Base-by-base conservation (phyloP, 1,139 yeast species). In the Taphrina pruni region DNA sequence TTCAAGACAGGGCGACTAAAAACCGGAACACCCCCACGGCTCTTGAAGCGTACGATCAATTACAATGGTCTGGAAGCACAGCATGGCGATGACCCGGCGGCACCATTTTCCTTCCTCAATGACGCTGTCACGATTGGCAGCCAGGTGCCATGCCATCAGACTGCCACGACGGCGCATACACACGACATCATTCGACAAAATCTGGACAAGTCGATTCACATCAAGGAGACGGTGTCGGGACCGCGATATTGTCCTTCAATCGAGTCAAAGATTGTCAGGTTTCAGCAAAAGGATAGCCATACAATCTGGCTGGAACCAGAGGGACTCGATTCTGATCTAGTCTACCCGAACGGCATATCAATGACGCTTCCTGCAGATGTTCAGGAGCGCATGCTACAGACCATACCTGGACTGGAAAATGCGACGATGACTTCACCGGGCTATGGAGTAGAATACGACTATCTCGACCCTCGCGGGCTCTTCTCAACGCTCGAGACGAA, bases 181-280 rank as follows among this genome's bases (percentile, higher is more conserved):
- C 98, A 93, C 76, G 82, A 87, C 8, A 78, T 91, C 39, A 82
- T 95, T 38, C 80, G 87, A 20, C 80, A 83, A 1, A 93, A 94
- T 76, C 82, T 95, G 65, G 88, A 90, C 75, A 85, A 89, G 75
- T 88, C 97, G 1, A 86, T 94, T 12, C 99, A 95, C 77, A 93
- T 95, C 46, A 81, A 93, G 72, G 99, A 95, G 79, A 89, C 97
- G 0, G 97, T 94, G 7, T 91, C 90, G 75, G 99, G 99, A 0
- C 99, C 99, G 1, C 81, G 99, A 39, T 95, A 95, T 77, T 95
- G 99, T 78, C 99, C 99, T 0, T 93, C 98, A 0, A 87, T 95
- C 60, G 99, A 95, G 76, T 87, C 96, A 6, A 95, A 95, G 76
- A 83, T 95, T 43, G 85, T 89, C 60, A 85, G 92, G 73, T 95